Evolutionary conservation across 2,329 filamentous ascomycete genomes (phyloP), one percentile per base, ranked within the genome.

Genomic region (Xylariaceae sp.): DNA sequence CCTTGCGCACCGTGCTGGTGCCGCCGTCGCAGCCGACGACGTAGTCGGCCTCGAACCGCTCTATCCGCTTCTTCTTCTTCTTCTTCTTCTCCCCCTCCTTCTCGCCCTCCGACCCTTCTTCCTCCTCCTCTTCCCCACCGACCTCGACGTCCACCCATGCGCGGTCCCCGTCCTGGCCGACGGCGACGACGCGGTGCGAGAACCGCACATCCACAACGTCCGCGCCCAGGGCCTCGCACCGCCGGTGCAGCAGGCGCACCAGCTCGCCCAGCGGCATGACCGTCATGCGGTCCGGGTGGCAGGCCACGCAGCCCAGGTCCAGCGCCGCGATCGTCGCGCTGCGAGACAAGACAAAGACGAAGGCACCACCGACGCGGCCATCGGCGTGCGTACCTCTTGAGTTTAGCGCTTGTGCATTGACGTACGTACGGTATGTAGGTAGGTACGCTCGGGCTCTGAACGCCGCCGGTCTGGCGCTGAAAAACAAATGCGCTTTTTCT

Each of bases 61-160:
- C 12, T n/a, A n/a, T n/a, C n/a, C n/a, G n/a, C 31, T 15, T 29
- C 24, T 16, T 19, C 28, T 13, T 32, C 28, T 15, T 13, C 27
- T 26, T 27, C 26, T 13, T 27, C 19, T 29, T 23, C 21, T 23
- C 21, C 28, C 5, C 19, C 34, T 13, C 21, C 7, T 7, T 12
- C 21, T 7, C 21, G 12, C 21, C 21, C 21, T 15, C 30, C n/a
- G n/a, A n/a, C 14, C 19, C 29, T 10, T 18, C 26, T n/a, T 31
- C 26, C 12, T 13, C 26, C 34, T 26, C 25, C 6, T 27, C 19
- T 29, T 23, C 21, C 8, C 7, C 28, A 3, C 16, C 35, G 18
- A 35, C 29, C 9, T 38, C 31, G 12, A 38, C 35, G 30, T 41
- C 38, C 5, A 32, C 38, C 38, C 35, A 38, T 5, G 38, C 38